Evolutionary conservation across 31 red algal genomes (phyloP).

Genomic region (Porphyra umbilicalis): DNA sequence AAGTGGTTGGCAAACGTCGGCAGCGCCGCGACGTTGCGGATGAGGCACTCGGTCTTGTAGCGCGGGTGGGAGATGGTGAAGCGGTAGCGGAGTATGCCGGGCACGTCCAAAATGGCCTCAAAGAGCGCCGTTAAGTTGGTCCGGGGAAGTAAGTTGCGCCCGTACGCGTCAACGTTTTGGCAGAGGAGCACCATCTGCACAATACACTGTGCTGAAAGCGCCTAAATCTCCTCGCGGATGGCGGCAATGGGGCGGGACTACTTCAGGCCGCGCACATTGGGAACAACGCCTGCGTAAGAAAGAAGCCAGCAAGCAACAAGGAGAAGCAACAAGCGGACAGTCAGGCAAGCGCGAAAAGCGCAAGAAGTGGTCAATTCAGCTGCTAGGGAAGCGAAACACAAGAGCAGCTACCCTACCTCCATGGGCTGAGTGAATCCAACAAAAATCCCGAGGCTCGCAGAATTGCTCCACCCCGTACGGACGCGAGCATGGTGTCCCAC

Average conservation of each 20-base stretch:
- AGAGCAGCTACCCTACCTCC: too few relatives aligned
- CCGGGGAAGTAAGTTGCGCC: slow-evolving; percentile 61
- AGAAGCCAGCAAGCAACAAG: neutral
- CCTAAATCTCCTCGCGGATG: slow-evolving; percentile 62
- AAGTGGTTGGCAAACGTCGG: slow-evolving; percentile 70
- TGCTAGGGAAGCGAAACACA: too few relatives aligned
- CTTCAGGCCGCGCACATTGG: slow-evolving; percentile 70
- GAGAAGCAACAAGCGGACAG: neutral
- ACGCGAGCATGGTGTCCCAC: too few relatives aligned
- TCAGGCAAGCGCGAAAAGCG: neutral
- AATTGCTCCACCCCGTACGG: too few relatives aligned
- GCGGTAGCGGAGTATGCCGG: slow-evolving; percentile 81
- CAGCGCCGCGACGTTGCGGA: slow-evolving; percentile 47
- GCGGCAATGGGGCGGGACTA: slow-evolving; percentile 70
- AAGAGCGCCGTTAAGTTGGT: slow-evolving; percentile 65
- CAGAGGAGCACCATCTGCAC: slow-evolving; percentile 78
- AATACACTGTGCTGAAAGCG: slow-evolving; percentile 40
- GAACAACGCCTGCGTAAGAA: slow-evolving; percentile 30
- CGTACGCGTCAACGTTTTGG: slow-evolving; percentile 96
- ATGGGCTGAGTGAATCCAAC: too few relatives aligned
- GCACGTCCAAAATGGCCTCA: slow-evolving; percentile 46
- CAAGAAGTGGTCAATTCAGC: too few relatives aligned
- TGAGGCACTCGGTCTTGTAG: slow-evolving; percentile 55
- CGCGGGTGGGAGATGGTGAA: slow-evolving; percentile 90
- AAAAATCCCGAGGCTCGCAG: too few relatives aligned